Base-by-base conservation (phyloP, 768 basidiomycete genomes). In the Tulasnella sp. region DNA sequence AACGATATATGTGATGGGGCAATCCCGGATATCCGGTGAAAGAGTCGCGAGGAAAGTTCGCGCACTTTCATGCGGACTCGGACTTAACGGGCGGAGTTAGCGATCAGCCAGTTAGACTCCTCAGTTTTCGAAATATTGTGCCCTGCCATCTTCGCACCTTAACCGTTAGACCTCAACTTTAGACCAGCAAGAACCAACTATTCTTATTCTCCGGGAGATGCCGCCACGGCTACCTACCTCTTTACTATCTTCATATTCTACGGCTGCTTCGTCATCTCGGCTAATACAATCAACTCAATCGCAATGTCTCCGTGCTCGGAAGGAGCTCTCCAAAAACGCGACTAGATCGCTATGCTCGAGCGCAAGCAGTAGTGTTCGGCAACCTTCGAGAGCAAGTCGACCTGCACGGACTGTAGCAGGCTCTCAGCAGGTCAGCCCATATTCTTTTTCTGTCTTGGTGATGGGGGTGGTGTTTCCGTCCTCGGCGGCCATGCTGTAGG, bases 211-310 rank as follows among this genome's bases (percentile, higher is more conserved):
- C 19, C 6, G 39, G 39, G 46, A n/a, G n/a, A 76, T 76, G 75
- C 75, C 52, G 58, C 75, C 75, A 76, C 75, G 75, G 38, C 46
- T 76, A 38, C 75, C 75, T 76, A 42, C 39, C 38, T 76, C 75
- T 38, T 8, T 76, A 40, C 44, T 74, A 9, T 76, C 52, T 14
- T 31, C 38, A 31, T 52, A 46, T n/a, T 42, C 44, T 48, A 38
- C 46, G 24, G 21, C 52, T 58, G 36, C 75, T 56, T 76, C 75
- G 14, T 76, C n/a, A n/a, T n/a, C 75, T 76, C 56, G 75, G 7
- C 44, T 48, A 46, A 40, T 74, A 19, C 73, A 40, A 27, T 40
- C 73, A 42, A 68, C 62, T 14, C 62, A 68, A 68, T 68, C 27
- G 8, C 62, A 68, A 68, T 68, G 62, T 68, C 62, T 68, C 62